phyloP scores from a whole-genome alignment of 1,284 basidiomycete genomes.

The Fomitopsis schrenkii region DNA sequence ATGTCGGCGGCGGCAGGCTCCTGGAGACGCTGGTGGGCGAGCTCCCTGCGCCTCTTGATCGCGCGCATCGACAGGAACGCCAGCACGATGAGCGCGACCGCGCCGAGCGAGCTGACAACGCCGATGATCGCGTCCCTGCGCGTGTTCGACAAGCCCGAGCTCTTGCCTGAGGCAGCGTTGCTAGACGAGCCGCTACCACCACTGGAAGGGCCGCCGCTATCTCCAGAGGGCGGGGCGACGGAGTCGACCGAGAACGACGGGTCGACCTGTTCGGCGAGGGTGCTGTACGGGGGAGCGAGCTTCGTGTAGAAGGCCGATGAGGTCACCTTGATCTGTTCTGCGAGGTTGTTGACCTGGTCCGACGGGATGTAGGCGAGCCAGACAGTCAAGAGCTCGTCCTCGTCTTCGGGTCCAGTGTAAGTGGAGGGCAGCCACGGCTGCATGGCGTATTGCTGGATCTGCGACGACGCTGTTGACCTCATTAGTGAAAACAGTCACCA shows the following conservation, averaged over 20 bases:
- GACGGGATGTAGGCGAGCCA: slow-evolving; percentile 59
- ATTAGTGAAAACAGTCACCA: background rate
- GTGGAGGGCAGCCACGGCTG: slow-evolving; percentile 52
- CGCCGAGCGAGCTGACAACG: slow-evolving; percentile 71
- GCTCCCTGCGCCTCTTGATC: slow-evolving; percentile 54
- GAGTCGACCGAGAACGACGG: slow-evolving; percentile 51
- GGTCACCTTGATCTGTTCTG: slow-evolving; percentile 49
- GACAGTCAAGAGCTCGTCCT: slow-evolving; percentile 47
- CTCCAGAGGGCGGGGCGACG: slow-evolving; percentile 28
- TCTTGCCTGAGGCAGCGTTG: slow-evolving; percentile 4
- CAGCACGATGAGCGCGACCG: slow-evolving; percentile 62
- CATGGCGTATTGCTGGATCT: slow-evolving; percentile 55
- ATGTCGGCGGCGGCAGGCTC: slow-evolving; percentile 34
- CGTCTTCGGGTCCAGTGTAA: slow-evolving; percentile 47
- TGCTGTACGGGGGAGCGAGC: slow-evolving; percentile 30
- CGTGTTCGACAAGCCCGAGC: slow-evolving; percentile 28
- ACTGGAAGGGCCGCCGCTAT: slow-evolving; percentile 12
- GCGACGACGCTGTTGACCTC: background rate
- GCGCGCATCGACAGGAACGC: slow-evolving; percentile 60
- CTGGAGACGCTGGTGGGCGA: slow-evolving; percentile 58
- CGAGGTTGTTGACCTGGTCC: slow-evolving; percentile 43
- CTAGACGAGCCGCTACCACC: slow-evolving; percentile 10
- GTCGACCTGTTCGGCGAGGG: slow-evolving; percentile 60
- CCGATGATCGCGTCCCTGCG: slow-evolving; percentile 78
- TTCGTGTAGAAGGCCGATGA: slow-evolving; percentile 59